Conservation (phyloP, 106 monocot species). For the Phalaenopsis equestris region DNA sequence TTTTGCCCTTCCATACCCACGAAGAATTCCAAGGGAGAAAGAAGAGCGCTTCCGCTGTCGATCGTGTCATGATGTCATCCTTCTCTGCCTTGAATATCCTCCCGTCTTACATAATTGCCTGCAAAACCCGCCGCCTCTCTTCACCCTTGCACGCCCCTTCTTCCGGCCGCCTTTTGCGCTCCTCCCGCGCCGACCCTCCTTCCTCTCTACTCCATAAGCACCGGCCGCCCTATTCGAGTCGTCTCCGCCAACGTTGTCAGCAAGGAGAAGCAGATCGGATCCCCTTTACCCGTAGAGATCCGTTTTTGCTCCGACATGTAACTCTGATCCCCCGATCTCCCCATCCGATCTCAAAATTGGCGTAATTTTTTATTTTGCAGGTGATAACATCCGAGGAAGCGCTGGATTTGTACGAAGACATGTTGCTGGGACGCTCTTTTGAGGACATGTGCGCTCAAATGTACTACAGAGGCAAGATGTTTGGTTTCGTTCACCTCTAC, state of each 20-base stretch:
- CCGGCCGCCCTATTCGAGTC: constrained; percentile 15
- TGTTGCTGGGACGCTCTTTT: constrained; percentile 72
- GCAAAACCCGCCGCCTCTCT: background rate
- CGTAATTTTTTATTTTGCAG: constrained; percentile 18
- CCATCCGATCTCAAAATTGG: background rate
- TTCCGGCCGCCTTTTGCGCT: background rate
- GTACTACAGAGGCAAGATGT: constrained; percentile 99
- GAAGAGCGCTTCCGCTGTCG: no score
- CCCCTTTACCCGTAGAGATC: background rate
- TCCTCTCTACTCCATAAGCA: background rate
- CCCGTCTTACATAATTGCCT: constrained; percentile 1
- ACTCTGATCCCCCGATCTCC: background rate
- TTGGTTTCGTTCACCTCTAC: constrained; percentile 95
- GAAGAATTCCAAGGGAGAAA: no score
- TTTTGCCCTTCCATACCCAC: no score
- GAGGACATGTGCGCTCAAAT: constrained; percentile 99
- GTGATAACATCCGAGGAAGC: constrained; percentile 53
- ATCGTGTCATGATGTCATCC: constrained; percentile 26
- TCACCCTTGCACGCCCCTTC: background rate
- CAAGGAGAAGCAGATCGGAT: constrained; percentile 9
- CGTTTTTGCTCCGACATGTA: background rate
- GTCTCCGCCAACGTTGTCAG: constrained; percentile 43
- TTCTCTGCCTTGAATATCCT: constrained; percentile 28
- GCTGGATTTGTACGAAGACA: constrained; percentile 94
- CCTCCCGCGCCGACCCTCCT: background rate